phyloP scores from a whole-genome alignment of 139 green algal species.

The Chlorella vulgaris region DNA sequence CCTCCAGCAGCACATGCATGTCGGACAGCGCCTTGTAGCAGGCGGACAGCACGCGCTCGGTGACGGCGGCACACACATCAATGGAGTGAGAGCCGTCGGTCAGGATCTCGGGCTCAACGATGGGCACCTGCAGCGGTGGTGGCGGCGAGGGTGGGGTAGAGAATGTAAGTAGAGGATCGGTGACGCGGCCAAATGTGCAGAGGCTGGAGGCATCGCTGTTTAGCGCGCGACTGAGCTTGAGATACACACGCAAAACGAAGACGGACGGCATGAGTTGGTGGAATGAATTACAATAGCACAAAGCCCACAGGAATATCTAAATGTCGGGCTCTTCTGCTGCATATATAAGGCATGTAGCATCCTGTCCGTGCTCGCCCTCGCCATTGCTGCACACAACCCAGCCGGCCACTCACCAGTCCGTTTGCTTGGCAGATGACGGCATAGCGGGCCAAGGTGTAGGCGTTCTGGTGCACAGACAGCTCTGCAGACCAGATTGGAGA shows the following conservation, averaged over 20 bases:
- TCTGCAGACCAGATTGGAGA: constrained; percentile 23
- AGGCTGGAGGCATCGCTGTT: too few species aligned
- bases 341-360: background rate
- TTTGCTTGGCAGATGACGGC: constrained; percentile 81
- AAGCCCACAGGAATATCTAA: too few species aligned
- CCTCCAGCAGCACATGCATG: constrained; percentile 89
- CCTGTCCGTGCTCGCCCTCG: background rate
- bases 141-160: background rate
- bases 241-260: too few species aligned
- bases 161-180: background rate
- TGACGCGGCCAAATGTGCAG: background rate
- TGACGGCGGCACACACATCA: constrained; percentile 61
- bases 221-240: too few species aligned
- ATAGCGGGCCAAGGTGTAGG: constrained; percentile 92
- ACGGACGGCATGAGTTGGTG: too few species aligned
- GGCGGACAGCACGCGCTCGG: constrained; percentile 54
- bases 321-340: background rate
- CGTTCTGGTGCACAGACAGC: constrained; percentile 86
- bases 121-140: constrained; percentile 62
- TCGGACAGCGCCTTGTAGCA: constrained; percentile 79
- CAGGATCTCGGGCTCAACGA: constrained; percentile 94
- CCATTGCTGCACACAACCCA: background rate
- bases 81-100: constrained; percentile 79
- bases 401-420: constrained; percentile 68
- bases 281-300: too few species aligned